Conservation (phyloP, 352 stramenopile species). For the Phytopythium montanum region DNA sequence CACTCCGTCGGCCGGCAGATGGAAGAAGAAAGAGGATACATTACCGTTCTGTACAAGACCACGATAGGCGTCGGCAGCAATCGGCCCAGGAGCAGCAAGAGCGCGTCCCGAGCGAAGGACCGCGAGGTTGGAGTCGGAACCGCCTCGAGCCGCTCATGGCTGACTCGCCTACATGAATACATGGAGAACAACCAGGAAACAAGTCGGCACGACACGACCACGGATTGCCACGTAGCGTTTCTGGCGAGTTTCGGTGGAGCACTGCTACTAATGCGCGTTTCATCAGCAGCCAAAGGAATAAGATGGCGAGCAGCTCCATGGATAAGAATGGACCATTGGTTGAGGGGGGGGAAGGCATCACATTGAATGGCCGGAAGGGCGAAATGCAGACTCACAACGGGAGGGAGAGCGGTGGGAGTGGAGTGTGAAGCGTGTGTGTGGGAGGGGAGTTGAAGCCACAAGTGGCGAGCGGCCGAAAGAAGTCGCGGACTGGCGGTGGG, state of each 20-base stretch:
- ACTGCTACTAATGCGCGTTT: not conserved
- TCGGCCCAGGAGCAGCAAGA: not conserved
- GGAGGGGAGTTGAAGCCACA: not conserved
- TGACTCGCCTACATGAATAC: not conserved
- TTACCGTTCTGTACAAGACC: not conserved
- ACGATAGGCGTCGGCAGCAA: not conserved
- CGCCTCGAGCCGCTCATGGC: not conserved
- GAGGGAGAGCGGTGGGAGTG: not conserved
- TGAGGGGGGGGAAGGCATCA: not conserved
- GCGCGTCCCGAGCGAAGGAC: slow-evolving; percentile 1
- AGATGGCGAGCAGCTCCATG: not conserved
- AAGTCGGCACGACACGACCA: not conserved
- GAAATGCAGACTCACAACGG: slow-evolving; percentile 8
- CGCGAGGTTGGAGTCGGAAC: no score
- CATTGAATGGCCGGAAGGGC: slow-evolving; percentile 1
- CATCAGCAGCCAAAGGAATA: not conserved
- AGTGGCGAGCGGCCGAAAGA: not conserved
- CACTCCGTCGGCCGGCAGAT: not conserved
- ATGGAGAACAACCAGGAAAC: not conserved
- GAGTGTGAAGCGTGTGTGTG: not conserved
- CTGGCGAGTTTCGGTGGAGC: not conserved
- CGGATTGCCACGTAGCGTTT: not conserved
- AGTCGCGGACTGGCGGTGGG: slow-evolving; percentile 12
- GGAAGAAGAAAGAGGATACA: not conserved
- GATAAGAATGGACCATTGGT: not conserved